phyloP scores from a whole-genome alignment of 192 early-diverging fungal species.

The Backusella tarrabulga region DNA sequence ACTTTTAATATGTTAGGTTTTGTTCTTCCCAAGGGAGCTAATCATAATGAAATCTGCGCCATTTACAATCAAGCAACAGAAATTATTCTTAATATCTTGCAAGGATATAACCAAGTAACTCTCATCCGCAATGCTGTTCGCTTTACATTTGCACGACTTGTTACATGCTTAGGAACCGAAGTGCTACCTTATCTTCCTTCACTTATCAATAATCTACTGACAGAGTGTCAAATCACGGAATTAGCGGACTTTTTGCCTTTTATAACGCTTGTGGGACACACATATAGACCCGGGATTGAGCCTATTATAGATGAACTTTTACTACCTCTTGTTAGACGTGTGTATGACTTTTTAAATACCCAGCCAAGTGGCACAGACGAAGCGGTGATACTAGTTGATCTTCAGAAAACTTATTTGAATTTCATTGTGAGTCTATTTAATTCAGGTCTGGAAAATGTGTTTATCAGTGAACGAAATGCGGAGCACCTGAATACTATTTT shows the following conservation, averaged over 20 bases:
- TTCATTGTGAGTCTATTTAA: conserved; percentile 82
- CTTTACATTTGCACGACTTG: conserved; percentile 81
- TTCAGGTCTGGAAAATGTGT: conserved; percentile 70
- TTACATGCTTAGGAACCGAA: conserved; percentile 82
- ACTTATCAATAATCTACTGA: conserved; percentile 75
- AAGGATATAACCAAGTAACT: conserved; percentile 57
- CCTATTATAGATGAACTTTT: conserved; percentile 74
- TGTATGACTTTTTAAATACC: conserved; percentile 84
- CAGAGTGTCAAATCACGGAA: conserved; percentile 75
- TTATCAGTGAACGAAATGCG: conserved; percentile 70
- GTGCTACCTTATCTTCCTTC: conserved; percentile 79
- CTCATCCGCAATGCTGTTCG: conserved; percentile 69
- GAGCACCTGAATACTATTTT: conserved; percentile 60
- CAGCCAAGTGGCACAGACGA: conserved; percentile 87
- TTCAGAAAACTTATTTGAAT: conserved; percentile 80
- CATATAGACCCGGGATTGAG: conserved; percentile 78
- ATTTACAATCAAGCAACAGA: conserved; percentile 83
- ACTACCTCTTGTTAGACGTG: conserved; percentile 76
- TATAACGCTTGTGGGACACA: conserved; percentile 78
- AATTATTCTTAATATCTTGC: conserved; percentile 69
- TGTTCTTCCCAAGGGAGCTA: not conserved
- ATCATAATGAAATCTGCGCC: not conserved
- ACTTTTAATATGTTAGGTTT: not conserved
- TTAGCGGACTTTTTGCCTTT: conserved; percentile 84
- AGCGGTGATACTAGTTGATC: conserved; percentile 66